Conservation (phyloP, 371 early-diverging fungal species). For the Mucor sp. region DNA sequence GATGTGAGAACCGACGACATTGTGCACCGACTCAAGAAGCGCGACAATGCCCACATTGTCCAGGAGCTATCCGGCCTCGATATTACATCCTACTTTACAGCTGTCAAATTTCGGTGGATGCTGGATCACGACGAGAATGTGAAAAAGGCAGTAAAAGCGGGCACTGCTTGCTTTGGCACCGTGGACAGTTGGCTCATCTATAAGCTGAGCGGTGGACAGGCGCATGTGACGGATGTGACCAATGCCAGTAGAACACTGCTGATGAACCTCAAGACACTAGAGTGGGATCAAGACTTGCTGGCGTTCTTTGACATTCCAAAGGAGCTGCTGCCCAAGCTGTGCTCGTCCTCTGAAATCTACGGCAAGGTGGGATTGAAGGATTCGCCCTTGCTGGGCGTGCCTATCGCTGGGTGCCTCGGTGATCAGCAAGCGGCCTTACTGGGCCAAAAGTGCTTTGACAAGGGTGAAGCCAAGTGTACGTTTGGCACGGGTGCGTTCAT, state of each 20-base stretch:
- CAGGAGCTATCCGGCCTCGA: constrained; percentile 81
- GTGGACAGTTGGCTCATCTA: constrained; percentile 86
- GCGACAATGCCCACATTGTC: constrained; percentile 37
- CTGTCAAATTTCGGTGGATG: constrained; percentile 92
- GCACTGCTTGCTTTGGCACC: constrained; percentile 75
- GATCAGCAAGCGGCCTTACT: constrained; percentile 97
- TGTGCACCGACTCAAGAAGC: constrained; percentile 63
- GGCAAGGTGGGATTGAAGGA: constrained; percentile 52
- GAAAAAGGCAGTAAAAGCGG: constrained; percentile 39
- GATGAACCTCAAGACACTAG: constrained; percentile 81
- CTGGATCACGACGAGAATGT: constrained; percentile 81
- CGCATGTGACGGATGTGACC: constrained; percentile 90
- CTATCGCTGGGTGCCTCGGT: constrained; percentile 89
- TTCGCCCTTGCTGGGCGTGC: constrained; percentile 67
- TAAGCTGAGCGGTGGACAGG: constrained; percentile 77
- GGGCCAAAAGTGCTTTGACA: constrained; percentile 87
- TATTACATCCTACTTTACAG: constrained; percentile 92
- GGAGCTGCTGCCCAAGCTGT: constrained; percentile 72
- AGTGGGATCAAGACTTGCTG: constrained; percentile 80
- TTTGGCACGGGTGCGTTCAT: constrained; percentile 97
- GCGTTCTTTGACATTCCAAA: constrained; percentile 46
- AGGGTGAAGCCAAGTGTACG: constrained; percentile 85
- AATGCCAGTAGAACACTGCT: constrained; percentile 96
- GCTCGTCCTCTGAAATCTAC: constrained; percentile 82
- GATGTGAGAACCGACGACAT: constrained; percentile 84